Base-by-base conservation (phyloP, 331 rosid species). In the Malus hybrid region DNA sequence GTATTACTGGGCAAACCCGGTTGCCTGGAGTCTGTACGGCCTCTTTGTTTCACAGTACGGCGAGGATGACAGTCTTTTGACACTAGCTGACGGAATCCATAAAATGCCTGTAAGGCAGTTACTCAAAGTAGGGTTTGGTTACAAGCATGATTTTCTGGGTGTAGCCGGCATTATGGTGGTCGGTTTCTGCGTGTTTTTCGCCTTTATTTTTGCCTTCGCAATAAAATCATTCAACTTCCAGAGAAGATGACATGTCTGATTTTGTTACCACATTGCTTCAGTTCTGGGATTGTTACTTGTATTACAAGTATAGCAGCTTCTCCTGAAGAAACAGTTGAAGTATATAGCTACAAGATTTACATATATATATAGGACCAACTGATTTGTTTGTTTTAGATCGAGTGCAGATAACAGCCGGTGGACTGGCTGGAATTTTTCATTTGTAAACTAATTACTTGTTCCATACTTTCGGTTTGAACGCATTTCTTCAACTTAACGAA, bases 1-100 rank as follows among this genome's bases (percentile, higher is more conserved):
- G 99, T 94, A 94, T 80, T 94, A 90, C 79, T 94, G 99, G 99
- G 99, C 97, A 58, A 92, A 95, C 78, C 99, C 97, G 28, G 83
- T 95, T 34, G 96, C 99, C 70, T 95, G 99, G 99, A 86, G 88
- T 84, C 83, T 95, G 34, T 92, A 95, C 77, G 99, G 99, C 73
- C 97, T 95, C 39, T 63, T 90, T 57, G 85, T 87, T 64, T 95
- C 99, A n/a, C 99, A 95, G 75, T 92, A 95, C 73, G 97, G 99
- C 11, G 85, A 83, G 3, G 93, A 90, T 64, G 65, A 58, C 26
- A 77, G 66, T 28, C 75, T 33, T 6, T 86, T 95, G 84, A 92
- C 77, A 84, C 92, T 89, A 63, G 80, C 97, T 1, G 84, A 90
- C 86, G 97, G 97, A 73, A 64, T 18, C 34, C 75, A 44, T 22